Base-by-base conservation (phyloP, 345 rosid genomes). In the Populus pruinosa region DNA sequence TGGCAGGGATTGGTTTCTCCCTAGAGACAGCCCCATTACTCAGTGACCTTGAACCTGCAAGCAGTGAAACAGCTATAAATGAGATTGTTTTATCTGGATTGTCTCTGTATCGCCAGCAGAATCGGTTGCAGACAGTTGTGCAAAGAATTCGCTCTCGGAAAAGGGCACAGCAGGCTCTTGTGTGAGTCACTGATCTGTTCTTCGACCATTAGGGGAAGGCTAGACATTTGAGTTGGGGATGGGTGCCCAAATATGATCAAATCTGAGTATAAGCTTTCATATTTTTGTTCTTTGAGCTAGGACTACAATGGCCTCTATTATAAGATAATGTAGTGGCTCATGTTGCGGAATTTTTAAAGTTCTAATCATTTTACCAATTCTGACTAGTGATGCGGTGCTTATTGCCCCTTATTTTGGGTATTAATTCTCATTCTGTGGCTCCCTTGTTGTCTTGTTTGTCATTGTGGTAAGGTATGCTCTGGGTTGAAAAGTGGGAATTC, bases 1-100 rank as follows among this genome's bases (percentile, higher is more conserved):
- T 96, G 86, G 98, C 98, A 0, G 99, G 98, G 82, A 92, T 96
- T 68, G 97, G 89, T 86, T 87, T 93, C 85, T 88, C 93, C 77
- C 98, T 96, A 10, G 99, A 96, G 81, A 88, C 91, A 75, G 82
- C 97, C 56, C 97, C 93, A 18, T 81, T 92, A 87, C 85, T 92
- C 64, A 74, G 79, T 72, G 79, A 75, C 76, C 87, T 70, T 65
- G 90, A 90, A 80, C 81, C 83, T 75, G 78, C 83, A 75, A 71
- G 75, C 70, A 75, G 74, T 80, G 98, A 91, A 76, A 72, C 86
- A 53, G 72, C 77, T 73, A 89, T 87, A 86, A 81, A 67, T 62
- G 94, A 88, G 63, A 77, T 80, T 77, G 86, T 82, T 74, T 69
- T 80, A 36, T 80, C 93, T 80, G 93, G 93, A 71, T 88, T 90